A percentile compares a stretch with the other conserved stretches of the same genome.
Evolutionary conservation across 306 rosid species (phyloP).

Genomic region (Prunus mongolica): DNA sequence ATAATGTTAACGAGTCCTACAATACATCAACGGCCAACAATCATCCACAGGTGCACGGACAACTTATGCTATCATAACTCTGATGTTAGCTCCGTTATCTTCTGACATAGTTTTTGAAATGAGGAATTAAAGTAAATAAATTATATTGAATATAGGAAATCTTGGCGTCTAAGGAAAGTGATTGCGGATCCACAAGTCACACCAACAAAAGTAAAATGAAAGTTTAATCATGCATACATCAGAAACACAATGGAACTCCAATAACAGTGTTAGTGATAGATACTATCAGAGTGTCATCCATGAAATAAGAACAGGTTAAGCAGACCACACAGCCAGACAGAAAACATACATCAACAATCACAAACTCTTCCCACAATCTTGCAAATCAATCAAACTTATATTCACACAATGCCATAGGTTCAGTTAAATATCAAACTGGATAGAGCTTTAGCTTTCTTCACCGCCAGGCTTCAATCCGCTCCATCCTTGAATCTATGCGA

Average conservation of each 20-base stretch:
- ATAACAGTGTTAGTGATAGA: constrained; percentile 30
- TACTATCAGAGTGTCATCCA: constrained; percentile 15
- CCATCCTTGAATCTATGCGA: constrained; percentile 40
- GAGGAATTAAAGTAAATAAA: background rate
- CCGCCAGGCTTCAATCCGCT: constrained; percentile 65
- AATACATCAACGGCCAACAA: too few species aligned
- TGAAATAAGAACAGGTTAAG: constrained; percentile 38
- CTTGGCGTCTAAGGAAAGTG: too few species aligned
- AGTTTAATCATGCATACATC: constrained; percentile 16
- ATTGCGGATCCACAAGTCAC: too few species aligned
- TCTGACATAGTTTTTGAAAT: background rate
- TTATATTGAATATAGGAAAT: too few species aligned
- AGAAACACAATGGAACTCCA: constrained; percentile 27
- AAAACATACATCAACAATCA: constrained; percentile 32
- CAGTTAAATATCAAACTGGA: constrained; percentile 24
- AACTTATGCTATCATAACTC: background rate
- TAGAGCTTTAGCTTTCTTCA: constrained; percentile 32
- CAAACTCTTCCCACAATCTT: constrained; percentile 32
- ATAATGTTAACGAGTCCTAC: background rate
- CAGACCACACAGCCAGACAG: constrained; percentile 22
- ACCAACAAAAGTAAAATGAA: background rate
- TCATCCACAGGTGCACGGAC: background rate
- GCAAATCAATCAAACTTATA: constrained; percentile 35
- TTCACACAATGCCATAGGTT: constrained; percentile 21
- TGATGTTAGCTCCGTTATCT: too few species aligned